A percentile compares a stretch with the other conserved stretches of the same genome.
These are phyloP conservation scores for Pseudogymnoascus sp. DNA, from an alignment of 2,329 filamentous ascomycete genomes.

Conservation along the genomic window DNA sequence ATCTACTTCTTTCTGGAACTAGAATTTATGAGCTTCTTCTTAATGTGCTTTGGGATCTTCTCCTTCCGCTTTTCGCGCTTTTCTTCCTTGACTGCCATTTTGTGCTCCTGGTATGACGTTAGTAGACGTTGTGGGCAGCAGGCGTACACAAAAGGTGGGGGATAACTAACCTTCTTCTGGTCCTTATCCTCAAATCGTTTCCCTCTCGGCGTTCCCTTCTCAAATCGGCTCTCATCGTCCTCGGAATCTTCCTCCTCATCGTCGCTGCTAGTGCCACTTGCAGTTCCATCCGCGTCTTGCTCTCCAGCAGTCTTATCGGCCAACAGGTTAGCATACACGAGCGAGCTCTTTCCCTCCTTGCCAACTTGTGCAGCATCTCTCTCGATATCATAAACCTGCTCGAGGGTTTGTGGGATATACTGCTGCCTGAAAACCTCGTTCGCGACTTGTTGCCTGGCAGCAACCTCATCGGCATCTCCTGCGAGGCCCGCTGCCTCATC, in stretches of 20 bases:
- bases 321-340: conserved; percentile 79
- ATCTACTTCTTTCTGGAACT: conserved; percentile 55
- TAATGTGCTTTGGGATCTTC: conserved; percentile 94
- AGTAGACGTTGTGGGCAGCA: conserved; percentile 15
- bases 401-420: conserved; percentile 91
- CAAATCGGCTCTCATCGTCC: conserved; percentile 49
- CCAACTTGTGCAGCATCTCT: conserved; percentile 75
- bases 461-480: conserved; percentile 40
- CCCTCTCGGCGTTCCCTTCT: conserved; percentile 64
- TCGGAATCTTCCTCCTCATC: conserved; percentile 36
- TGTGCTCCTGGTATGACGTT: conserved; percentile 52
- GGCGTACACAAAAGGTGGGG: neutral
- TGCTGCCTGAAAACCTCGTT: conserved; percentile 92
- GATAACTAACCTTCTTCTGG: conserved; percentile 58
- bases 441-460: conserved; percentile 63
- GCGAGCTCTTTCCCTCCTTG: conserved; percentile 63
- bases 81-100: conserved; percentile 86
- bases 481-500: conserved; percentile 49
- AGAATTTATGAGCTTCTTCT: conserved; percentile 73
- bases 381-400: conserved; percentile 95
- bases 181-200: conserved; percentile 90
- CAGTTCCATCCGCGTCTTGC: conserved; percentile 34
- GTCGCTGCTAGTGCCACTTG: conserved; percentile 33
- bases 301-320: conserved; percentile 55
- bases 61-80: conserved; percentile 88